These are phyloP conservation scores for Rhododendron simsii DNA, from an alignment of 148 eudicot species.

Conservation along the genomic window DNA sequence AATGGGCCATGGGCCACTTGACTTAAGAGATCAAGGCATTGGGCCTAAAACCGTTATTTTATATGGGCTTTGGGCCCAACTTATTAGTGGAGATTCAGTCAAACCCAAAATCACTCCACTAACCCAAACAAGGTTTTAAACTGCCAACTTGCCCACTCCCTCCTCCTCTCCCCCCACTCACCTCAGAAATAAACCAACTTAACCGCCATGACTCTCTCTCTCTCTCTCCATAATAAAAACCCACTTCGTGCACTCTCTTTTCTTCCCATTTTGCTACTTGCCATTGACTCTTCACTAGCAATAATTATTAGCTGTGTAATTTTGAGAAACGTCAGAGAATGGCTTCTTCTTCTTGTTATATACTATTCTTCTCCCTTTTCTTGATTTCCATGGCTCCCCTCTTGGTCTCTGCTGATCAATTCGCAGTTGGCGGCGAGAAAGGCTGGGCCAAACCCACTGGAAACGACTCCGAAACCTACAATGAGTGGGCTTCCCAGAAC, in stretches of 20 bases:
- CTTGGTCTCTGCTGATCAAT: background rate
- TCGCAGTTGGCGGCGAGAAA: constrained; percentile 8
- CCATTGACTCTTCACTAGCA: background rate
- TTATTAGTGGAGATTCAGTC: background rate
- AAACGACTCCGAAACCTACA: constrained; percentile 7
- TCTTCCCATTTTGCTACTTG: background rate
- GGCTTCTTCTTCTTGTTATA: background rate
- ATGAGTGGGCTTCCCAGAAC: constrained; percentile 18
- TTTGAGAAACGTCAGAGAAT: background rate
- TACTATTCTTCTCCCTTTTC: background rate
- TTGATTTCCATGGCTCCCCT: background rate
- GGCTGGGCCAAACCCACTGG: constrained; percentile 14
- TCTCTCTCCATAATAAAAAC: background rate
- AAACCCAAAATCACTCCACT: background rate
- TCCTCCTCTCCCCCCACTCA: constrained; percentile 7
- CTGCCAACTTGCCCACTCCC: background rate
- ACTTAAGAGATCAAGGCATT: background rate
- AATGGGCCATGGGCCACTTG: background rate
- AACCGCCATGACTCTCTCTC: constrained; percentile 12
- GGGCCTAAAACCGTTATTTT: background rate
- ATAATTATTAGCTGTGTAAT: background rate
- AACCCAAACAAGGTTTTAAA: background rate
- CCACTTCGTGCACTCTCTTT: background rate
- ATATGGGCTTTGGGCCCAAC: background rate
- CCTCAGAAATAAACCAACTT: constrained; percentile 1